Evolutionary conservation across 805 yeast genomes (phyloP).

Genomic region (Cyberlindnera mississippiensis): DNA sequence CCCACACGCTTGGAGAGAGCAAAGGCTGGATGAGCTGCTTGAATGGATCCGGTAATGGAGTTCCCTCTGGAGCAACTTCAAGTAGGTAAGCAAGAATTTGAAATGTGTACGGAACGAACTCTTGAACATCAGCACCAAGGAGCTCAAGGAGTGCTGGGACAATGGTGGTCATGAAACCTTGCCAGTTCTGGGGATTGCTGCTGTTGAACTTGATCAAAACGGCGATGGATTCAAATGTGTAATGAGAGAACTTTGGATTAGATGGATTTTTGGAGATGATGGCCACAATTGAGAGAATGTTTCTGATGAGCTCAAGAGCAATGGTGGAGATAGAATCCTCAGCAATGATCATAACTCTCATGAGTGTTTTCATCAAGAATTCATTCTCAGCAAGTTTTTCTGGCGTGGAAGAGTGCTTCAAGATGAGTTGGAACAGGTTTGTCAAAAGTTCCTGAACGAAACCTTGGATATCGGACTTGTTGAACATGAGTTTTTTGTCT

Average conservation of each 20-base stretch:
- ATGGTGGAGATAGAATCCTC: conserved; percentile 56
- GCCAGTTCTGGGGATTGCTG: conserved; percentile 29
- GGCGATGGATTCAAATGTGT: conserved; percentile 83
- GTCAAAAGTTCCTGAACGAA: conserved; percentile 58
- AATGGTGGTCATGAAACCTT: conserved; percentile 38
- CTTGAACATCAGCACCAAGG: conserved; percentile 83
- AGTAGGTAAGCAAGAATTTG: conserved; percentile 82
- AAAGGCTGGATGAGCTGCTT: conserved; percentile 72
- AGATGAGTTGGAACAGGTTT: conserved; percentile 63
- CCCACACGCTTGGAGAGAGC: conserved; percentile 92
- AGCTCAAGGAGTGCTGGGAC: conserved; percentile 66
- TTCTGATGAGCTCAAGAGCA: conserved; percentile 48
- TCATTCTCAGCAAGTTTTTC: conserved; percentile 95
- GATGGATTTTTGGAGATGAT: conserved; percentile 87
- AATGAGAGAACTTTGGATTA: conserved; percentile 91
- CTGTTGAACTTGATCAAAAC: conserved; percentile 56
- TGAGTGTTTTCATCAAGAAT: conserved; percentile 81
- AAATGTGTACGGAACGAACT: conserved; percentile 88
- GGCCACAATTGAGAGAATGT: conserved; percentile 63
- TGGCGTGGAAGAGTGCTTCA: conserved; percentile 59
- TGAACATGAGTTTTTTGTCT: conserved; percentile 57
- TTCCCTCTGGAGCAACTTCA: conserved; percentile 48
- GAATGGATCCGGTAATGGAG: conserved; percentile 60
- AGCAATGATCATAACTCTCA: conserved; percentile 74
- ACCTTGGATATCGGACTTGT: conserved; percentile 66